Base-by-base conservation (phyloP, 2,329 filamentous ascomycete genomes). In the Parastagonospora nodorum region DNA sequence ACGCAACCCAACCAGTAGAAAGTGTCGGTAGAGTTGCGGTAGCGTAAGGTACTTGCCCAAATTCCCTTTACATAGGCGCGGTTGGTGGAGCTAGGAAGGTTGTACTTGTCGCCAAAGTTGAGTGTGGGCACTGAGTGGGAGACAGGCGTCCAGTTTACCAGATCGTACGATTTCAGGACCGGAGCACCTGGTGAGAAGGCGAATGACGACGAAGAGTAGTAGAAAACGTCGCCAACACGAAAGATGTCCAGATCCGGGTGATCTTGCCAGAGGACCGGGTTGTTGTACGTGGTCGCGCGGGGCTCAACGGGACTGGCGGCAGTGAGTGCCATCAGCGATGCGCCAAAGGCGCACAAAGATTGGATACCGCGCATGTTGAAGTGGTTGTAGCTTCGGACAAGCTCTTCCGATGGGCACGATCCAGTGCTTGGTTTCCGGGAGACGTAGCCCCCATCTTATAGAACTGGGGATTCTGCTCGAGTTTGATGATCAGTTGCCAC, bases 1-100 rank as follows among this genome's bases (percentile, higher is more conserved):
- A 83, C 73, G 57, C 83, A 85, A 1, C 82, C 83, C 8, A 83
- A 75, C 82, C 82, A 85, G 69, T 84, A 84, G 66, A 78, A 86
- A 1, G 72, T 68, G 1, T 75, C 72, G 27, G 75, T 79, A 29
- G 76, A 80, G 41, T 76, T 58, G 6, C 81, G 77, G 62, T 84
- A 84, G 4, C 78, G 72, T 50, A 85, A 69, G 0, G 78, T 79
- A 0, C 79, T 82, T 0, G 83, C 83, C 80, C 80, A 85, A 5
- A 80, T 84, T 0, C 83, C 83, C 38, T 78, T 74, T 8, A 79
- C 74, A 52, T 85, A 85, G 1, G 77, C 79, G 1, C 71, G 68
- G 45, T 57, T 52, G 2, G 69, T 64, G 2, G 72, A 69, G 42
- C 71, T 73, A 7, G 67, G 68, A 8, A 84, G 70, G 60, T 81